Conservation (phyloP, 306 rosid genomes). For the Ormosia semicastrata region DNA sequence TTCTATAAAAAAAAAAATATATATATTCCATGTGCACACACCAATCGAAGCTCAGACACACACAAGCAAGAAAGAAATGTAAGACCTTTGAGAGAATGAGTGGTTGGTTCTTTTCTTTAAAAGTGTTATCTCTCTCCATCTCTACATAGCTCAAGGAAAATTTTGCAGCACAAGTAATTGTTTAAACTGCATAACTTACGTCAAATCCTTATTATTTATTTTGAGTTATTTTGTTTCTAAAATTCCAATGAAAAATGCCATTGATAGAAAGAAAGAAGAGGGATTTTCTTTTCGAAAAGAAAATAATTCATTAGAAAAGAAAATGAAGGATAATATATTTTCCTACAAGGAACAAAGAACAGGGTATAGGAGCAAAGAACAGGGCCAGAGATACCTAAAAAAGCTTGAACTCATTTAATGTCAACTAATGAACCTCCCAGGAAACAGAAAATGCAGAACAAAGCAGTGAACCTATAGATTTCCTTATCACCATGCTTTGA, state of each 20-base stretch:
- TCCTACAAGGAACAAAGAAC: not conserved
- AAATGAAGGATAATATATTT: not conserved
- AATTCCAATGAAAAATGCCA: too few species aligned
- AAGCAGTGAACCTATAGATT: not conserved
- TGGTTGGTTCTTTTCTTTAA: not conserved
- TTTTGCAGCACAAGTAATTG: too few species aligned
- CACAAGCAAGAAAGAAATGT: not conserved
- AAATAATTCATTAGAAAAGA: not conserved
- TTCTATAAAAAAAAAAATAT: too few species aligned
- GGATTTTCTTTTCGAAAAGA: not conserved
- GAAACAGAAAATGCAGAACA: not conserved
- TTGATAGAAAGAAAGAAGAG: too few species aligned
- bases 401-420: not conserved
- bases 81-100: not conserved
- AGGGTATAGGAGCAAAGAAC: too few species aligned
- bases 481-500: not conserved
- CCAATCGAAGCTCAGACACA: not conserved
- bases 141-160: not conserved
- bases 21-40: not conserved
- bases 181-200: too few species aligned
- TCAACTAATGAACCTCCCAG: slow-evolving; percentile 1
- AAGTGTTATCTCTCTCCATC: not conserved
- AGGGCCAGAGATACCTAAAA: not conserved
- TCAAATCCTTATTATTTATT: too few species aligned
- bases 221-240: too few species aligned